Conservation (phyloP, 2,329 filamentous ascomycete genomes). For the Pyricularia grisea region DNA sequence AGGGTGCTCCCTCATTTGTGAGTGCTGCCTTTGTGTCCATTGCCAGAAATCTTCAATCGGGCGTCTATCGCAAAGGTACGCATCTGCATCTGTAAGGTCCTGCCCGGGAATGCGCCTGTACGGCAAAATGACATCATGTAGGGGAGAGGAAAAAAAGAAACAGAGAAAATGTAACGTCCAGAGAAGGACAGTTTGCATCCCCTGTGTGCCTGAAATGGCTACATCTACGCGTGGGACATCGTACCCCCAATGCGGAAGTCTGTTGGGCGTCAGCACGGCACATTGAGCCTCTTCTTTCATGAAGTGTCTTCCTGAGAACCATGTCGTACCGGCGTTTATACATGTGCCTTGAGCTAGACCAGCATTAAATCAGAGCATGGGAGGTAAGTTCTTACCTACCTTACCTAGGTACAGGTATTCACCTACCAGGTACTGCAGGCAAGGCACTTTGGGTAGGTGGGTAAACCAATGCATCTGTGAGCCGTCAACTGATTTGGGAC, state of each 20-base stretch:
- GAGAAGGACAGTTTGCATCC: background rate
- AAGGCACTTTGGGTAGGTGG: background rate
- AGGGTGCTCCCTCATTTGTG: slow-evolving; percentile 1
- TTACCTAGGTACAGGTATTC: no score
- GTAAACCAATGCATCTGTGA: background rate
- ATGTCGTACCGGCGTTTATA: background rate
- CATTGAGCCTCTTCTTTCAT: background rate
- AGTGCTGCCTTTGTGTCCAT: background rate
- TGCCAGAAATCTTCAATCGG: background rate
- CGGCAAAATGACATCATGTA: background rate
- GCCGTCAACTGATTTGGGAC: background rate
- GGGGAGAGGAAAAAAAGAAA: background rate
- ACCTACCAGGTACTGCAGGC: no score
- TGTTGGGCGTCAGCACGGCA: background rate
- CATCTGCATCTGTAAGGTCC: background rate
- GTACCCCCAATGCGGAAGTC: background rate
- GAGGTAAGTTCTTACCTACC: no score
- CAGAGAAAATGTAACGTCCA: background rate
- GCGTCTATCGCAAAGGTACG: background rate
- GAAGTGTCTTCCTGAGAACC: background rate
- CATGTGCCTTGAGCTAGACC: background rate
- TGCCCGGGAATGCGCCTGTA: background rate
- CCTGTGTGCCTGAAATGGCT: background rate
- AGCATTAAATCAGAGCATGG: background rate
- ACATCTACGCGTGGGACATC: background rate